These are phyloP conservation scores for Sanghuangporus baumii DNA, from an alignment of 1,284 basidiomycete genomes.

Conservation along the genomic window DNA sequence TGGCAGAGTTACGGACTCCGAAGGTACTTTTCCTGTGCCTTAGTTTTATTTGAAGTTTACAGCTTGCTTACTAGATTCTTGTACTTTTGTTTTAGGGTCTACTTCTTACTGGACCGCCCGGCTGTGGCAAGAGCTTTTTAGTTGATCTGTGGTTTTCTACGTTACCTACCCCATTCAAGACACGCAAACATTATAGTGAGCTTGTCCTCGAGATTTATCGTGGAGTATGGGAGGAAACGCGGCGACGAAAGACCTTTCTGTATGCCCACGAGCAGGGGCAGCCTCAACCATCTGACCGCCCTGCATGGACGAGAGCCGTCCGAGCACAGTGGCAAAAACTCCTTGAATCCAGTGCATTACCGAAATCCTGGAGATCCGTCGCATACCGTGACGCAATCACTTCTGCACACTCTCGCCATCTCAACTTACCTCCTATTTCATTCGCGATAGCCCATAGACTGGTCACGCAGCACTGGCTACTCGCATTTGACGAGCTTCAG, in stretches of 20 bases:
- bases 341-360: slow-evolving; percentile 33
- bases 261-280: slow-evolving; percentile 21
- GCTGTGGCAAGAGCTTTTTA: slow-evolving; percentile 70
- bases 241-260: slow-evolving; percentile 35
- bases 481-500: slow-evolving; percentile 70
- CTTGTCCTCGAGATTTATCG: slow-evolving; percentile 67
- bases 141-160: slow-evolving; percentile 62
- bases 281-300: neutral
- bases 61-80: neutral
- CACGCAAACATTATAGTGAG: slow-evolving; percentile 62
- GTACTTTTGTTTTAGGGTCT: slow-evolving; percentile 49
- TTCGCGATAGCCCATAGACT: slow-evolving; percentile 45
- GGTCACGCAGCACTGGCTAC: slow-evolving; percentile 46
- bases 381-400: neutral
- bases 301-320: slow-evolving; percentile 33
- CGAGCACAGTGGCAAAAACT: slow-evolving; percentile 32
- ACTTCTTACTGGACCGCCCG: slow-evolving; percentile 71
- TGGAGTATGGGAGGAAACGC: slow-evolving; percentile 53
- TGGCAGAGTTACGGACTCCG: slow-evolving; percentile 52
- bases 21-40: slow-evolving; percentile 32
- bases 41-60: too few species aligned
- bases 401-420: slow-evolving; percentile 13
- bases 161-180: slow-evolving; percentile 54
- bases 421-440: slow-evolving; percentile 32
- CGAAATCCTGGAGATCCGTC: slow-evolving; percentile 33